A percentile compares a stretch with the other conserved stretches of the same genome.
These are phyloP conservation scores for Ascochyta koolunga DNA, from an alignment of 2,329 filamentous ascomycete genomes.

Conservation along the genomic window DNA sequence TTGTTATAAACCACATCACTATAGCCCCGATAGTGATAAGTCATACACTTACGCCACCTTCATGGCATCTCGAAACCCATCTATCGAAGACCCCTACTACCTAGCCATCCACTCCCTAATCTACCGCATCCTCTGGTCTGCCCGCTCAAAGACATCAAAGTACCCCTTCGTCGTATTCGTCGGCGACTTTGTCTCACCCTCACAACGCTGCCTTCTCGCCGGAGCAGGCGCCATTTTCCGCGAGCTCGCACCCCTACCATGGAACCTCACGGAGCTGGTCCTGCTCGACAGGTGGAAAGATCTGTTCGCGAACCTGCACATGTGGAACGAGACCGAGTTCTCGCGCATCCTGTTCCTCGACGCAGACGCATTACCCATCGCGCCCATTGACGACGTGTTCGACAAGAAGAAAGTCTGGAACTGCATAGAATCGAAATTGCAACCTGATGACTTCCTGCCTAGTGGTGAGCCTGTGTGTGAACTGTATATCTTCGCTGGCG, in stretches of 20 bases:
- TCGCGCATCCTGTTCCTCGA: constrained; percentile 41
- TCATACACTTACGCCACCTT: constrained; percentile 42
- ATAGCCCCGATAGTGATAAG: constrained; percentile 21
- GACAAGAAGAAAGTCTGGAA: constrained; percentile 25
- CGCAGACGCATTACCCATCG: constrained; percentile 42
- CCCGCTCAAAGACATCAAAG: constrained; percentile 29
- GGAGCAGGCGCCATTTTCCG: constrained; percentile 43
- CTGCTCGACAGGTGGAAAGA: constrained; percentile 40
- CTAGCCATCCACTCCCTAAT: constrained; percentile 43
- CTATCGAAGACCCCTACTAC: constrained; percentile 44
- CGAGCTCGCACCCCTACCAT: constrained; percentile 37
- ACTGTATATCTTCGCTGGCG: constrained; percentile 37
- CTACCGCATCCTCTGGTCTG: constrained; percentile 42
- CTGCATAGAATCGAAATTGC: constrained; percentile 31
- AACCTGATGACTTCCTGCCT: constrained; percentile 32
- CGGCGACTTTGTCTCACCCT: constrained; percentile 37
- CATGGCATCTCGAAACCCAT: constrained; percentile 39
- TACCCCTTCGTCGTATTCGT: constrained; percentile 44
- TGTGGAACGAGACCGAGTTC: constrained; percentile 44
- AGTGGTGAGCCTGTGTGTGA: constrained; percentile 35
- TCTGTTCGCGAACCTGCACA: constrained; percentile 46
- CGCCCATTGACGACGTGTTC: constrained; percentile 41
- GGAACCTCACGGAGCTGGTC: constrained; percentile 32
- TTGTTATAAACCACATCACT: constrained; percentile 32
- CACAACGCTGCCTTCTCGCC: constrained; percentile 38